A percentile compares a stretch with the other conserved stretches of the same genome.
phyloP scores from a whole-genome alignment of 352 stramenopile genomes.

The Globisporangium cystogenes region DNA sequence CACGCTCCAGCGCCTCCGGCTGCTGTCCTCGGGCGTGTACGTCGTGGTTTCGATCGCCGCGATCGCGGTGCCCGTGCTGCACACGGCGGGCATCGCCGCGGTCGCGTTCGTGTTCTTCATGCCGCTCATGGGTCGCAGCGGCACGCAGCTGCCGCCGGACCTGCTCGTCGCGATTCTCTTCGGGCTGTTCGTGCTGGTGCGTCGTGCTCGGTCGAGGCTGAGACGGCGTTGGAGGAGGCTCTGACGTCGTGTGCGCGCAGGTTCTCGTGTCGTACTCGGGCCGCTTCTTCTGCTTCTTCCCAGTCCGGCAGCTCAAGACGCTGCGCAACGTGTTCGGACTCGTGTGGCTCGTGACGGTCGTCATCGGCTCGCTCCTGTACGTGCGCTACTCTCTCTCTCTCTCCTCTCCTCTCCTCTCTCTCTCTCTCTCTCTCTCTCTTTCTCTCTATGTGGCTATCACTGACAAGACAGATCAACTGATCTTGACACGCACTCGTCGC shows the following conservation, averaged over 20 bases:
- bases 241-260: constrained; percentile 10
- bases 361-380: constrained; percentile 51
- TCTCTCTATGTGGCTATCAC: not conserved
- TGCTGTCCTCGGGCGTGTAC: constrained; percentile 39
- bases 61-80: constrained; percentile 50
- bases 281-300: constrained; percentile 71
- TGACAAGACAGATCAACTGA: not conserved
- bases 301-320: constrained; percentile 25
- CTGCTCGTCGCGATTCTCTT: constrained; percentile 46
- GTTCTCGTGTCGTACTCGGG: constrained; percentile 47
- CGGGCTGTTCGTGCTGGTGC: constrained; percentile 40
- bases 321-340: constrained; percentile 37
- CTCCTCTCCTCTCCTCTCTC: too few relatives aligned
- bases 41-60: constrained; percentile 41
- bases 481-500: not conserved
- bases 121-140: constrained; percentile 58
- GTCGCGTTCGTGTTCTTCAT: constrained; percentile 74
- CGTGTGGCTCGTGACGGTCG: constrained; percentile 25
- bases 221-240: not conserved
- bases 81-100: constrained; percentile 47
- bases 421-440: too few relatives aligned
- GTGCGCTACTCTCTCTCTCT: too few relatives aligned
- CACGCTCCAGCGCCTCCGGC: constrained; percentile 23
- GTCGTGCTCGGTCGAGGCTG: not conserved
- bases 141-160: constrained; percentile 48